These are phyloP conservation scores for Aspergillus ustus DNA, from an alignment of 2,329 filamentous ascomycete species.

Conservation along the genomic window DNA sequence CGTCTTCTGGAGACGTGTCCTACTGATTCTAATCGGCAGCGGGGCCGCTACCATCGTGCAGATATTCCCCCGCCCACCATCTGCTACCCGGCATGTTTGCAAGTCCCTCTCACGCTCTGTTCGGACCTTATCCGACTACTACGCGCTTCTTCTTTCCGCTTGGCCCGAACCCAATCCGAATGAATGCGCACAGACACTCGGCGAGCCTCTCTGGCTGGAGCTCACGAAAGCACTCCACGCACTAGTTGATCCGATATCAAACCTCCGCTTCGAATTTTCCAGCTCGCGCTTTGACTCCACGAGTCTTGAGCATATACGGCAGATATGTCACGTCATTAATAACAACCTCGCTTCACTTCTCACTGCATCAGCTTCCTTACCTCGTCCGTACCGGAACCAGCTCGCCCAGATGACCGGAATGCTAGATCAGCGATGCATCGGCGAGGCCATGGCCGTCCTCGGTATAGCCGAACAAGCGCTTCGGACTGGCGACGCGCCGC, in stretches of 20 bases:
- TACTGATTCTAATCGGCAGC: constrained; percentile 52
- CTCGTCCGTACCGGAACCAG: constrained; percentile 46
- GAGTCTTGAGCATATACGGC: constrained; percentile 38
- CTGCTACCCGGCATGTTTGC: constrained; percentile 51
- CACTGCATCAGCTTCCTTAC: constrained; percentile 38
- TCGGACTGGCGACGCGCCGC: constrained; percentile 54
- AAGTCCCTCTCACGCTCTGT: constrained; percentile 52
- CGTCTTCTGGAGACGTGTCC: constrained; percentile 54
- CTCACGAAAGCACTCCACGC: constrained; percentile 37
- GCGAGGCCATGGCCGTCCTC: constrained; percentile 57
- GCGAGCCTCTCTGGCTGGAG: constrained; percentile 37
- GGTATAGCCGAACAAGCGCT: constrained; percentile 53
- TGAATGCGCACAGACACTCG: constrained; percentile 26
- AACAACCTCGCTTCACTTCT: constrained; percentile 43
- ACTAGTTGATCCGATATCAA: constrained; percentile 40
- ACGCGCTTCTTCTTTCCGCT: constrained; percentile 54
- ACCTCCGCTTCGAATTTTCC: constrained; percentile 47
- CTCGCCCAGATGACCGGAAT: constrained; percentile 47
- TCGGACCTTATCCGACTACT: constrained; percentile 53
- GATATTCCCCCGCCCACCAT: constrained; percentile 54
- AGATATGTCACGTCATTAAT: constrained; percentile 39
- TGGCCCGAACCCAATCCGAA: constrained; percentile 40
- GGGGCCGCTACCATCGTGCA: constrained; percentile 51
- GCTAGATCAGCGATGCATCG: constrained; percentile 50
- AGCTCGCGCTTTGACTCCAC: constrained; percentile 43